Evolutionary conservation across 768 basidiomycete genomes (phyloP), one percentile per base, ranked within the genome.

Genomic region (Tulasnella sp.): DNA sequence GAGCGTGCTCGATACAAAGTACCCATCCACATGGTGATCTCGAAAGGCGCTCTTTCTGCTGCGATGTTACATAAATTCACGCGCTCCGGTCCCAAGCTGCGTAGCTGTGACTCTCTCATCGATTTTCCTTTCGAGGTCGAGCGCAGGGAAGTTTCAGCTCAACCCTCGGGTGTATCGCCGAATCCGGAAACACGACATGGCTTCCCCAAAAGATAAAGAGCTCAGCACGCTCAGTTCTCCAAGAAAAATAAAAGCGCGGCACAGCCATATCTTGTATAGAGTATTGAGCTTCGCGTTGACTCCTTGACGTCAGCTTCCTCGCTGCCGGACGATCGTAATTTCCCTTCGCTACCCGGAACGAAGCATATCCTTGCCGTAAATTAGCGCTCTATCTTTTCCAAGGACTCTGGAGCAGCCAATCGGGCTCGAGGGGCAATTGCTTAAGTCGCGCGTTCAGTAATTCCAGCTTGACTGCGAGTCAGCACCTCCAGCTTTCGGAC

Each of bases 31-130:
- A 69, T 69, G 64, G 64, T 31, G 18, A 18, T 69, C 12, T 37
- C 64, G 14, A 69, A 37, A 54, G 11, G 64, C 64, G 64, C 28
- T 69, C 64, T 69, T 69, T 69, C 31, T 69, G 64, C 64, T 69
- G 64, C 64, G 64, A 69, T 1, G 7, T 28, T 28, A 14, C 5
- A 37, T 37, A 31, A 22, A 28, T 14, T 69, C 34, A 69, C 64
- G 12, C 0, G 12, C 28, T n/a, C 31, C 64, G 31, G 64, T 69
- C 34, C 64, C 64, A 11, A 69, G 28, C 58, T 60, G n/a, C 58
- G n/a, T 60, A 16, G 64, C 64, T 69, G 31, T 12, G 64, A 69
- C 12, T 69, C 2, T 69, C 64, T 69, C 34, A 69, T 69, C 34
- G 31, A 69, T 69, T 69, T 69, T 31, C 64, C 64, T 31, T 69